Evolutionary conservation across 495 filamentous ascomycete species (phyloP).

Genomic region (Achaetomiella virescens): DNA sequence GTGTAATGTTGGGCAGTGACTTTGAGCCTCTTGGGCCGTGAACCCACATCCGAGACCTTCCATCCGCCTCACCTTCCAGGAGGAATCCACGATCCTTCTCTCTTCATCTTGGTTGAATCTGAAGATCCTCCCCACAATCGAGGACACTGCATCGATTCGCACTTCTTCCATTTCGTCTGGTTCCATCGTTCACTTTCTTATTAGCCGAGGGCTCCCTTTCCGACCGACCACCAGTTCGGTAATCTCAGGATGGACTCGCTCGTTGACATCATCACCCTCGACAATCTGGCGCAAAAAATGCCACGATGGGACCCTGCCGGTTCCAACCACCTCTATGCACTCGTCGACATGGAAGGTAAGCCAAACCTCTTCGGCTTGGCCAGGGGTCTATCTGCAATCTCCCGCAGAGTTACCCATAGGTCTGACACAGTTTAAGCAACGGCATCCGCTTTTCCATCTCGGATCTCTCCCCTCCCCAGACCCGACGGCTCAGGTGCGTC

Average conservation of each 20-base stretch:
- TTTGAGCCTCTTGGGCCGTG: background rate
- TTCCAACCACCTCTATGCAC: constrained; percentile 44
- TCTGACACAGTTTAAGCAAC: constrained; percentile 55
- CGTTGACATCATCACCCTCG: constrained; percentile 42
- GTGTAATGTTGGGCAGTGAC: constrained; percentile 8
- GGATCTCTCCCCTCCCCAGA: constrained; percentile 60
- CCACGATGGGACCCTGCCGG: constrained; percentile 38
- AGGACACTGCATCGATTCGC: too few species aligned
- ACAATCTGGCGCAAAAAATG: constrained; percentile 45
- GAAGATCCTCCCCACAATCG: too few species aligned
- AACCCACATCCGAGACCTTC: background rate
- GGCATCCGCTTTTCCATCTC: constrained; percentile 92
- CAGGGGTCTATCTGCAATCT: background rate
- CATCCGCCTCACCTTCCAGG: too few species aligned
- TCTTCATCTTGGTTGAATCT: too few species aligned
- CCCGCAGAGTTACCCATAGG: background rate
- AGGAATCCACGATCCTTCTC: too few species aligned
- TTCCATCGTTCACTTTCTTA: too few species aligned
- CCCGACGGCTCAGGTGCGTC: constrained; percentile 67
- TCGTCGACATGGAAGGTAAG: constrained; percentile 73
- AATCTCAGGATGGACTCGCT: constrained; percentile 17
- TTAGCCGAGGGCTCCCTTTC: too few species aligned
- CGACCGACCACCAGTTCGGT: too few species aligned
- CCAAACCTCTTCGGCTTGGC: background rate
- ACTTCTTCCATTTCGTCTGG: too few species aligned